Base-by-base conservation (phyloP, 441 rosid genomes). In the Eutrema salsugineum region DNA sequence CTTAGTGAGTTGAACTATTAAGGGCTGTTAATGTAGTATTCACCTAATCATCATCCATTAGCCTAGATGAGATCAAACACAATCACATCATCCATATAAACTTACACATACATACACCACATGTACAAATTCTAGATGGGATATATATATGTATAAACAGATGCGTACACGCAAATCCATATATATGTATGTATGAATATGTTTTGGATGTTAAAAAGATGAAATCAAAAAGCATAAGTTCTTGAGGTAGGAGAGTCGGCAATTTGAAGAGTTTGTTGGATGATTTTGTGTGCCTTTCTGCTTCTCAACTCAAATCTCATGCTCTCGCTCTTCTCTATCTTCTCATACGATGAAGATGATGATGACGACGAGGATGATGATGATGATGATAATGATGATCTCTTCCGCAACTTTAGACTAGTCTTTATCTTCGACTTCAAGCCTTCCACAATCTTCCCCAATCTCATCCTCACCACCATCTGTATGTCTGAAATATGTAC, bases 281-380 rank as follows among this genome's bases (percentile, higher is more conserved):
- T 87, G 33, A 93, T 83, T 79, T 88, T 93, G 44, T 75, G 77
- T 5, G 98, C 98, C 74, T 91, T 91, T 75, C 82, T 84, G 89
- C 97, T 93, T 75, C 87, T 79, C 2, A 93, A 82, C 80, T 93
- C 98, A 42, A 88, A 70, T 65, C 96, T 87, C 97, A 91, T 93
- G 79, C 98, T 93, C 7, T 91, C 97, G 55, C 96, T 93, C 85
- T 93, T 93, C 54, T 89, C 98, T 48, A 93, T 85, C 91, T 87
- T 93, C 77, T 93, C 93, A 53, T 93, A 87, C 9, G 70, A 63
- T 20, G 75, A 63, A 7, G 73, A 68, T 16, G 77, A 74, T 1
- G 79, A 75, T 0, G 71, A 72, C 0, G 77, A 66, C 0, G 68
- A 70, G 0, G 77, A 57, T 0, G 32, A 44, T 0, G 72, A 67